Conservation (phyloP, 176 grass and related monocot species). For the Carex parvula region DNA sequence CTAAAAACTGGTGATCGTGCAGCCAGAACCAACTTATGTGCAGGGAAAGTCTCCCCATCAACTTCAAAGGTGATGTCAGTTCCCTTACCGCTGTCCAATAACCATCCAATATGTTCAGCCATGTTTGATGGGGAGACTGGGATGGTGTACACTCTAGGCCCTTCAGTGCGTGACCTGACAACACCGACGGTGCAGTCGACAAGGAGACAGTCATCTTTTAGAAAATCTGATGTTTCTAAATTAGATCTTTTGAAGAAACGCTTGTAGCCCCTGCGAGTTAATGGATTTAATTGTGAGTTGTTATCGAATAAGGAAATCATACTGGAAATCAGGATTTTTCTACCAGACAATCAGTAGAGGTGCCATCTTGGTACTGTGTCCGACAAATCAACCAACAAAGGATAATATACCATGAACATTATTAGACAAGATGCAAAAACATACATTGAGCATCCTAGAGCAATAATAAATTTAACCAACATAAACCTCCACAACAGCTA, state of each 20-base stretch:
- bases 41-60: conserved; percentile 69
- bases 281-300: neutral
- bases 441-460: neutral
- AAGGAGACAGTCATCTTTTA: conserved; percentile 92
- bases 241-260: conserved; percentile 80
- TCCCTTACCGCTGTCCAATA: conserved; percentile 62
- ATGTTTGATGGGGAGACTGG: conserved; percentile 74
- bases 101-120: conserved; percentile 65
- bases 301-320: neutral
- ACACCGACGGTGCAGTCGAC: conserved; percentile 94
- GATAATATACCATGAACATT: conserved; percentile 1
- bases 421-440: neutral
- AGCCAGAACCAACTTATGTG: conserved; percentile 83
- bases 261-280: conserved; percentile 80
- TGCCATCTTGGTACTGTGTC: neutral
- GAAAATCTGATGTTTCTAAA: conserved; percentile 93
- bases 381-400: neutral
- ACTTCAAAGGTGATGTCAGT: conserved; percentile 73
- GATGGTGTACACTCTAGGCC: conserved; percentile 76
- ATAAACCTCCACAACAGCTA: neutral
- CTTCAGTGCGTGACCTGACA: conserved; percentile 83
- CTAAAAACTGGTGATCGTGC: conserved; percentile 90
- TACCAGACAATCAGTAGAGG: neutral
- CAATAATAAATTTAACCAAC: neutral
- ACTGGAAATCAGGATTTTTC: neutral